phyloP scores from a whole-genome alignment of 2,329 filamentous ascomycete genomes.

The Fusarium hainanense region DNA sequence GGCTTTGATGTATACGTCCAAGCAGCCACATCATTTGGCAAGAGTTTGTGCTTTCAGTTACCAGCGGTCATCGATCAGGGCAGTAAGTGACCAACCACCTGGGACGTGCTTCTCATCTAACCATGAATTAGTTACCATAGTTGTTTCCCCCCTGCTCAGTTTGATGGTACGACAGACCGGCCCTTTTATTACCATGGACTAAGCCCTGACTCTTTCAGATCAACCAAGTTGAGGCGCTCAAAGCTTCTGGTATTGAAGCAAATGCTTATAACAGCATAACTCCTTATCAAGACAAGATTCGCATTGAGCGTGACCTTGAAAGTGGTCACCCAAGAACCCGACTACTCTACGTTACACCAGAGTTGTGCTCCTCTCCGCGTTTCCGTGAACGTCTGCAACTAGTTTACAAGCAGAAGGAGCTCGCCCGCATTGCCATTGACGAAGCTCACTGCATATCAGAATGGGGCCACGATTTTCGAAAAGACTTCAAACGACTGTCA shows the following conservation, averaged over 20 bases:
- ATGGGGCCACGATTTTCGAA: slow-evolving; percentile 98
- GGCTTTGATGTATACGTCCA: slow-evolving; percentile 94
- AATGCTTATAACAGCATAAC: slow-evolving; percentile 90
- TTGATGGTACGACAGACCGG: slow-evolving; percentile 73
- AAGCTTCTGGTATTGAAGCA: slow-evolving; percentile 78
- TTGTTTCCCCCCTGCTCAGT: slow-evolving; percentile 88
- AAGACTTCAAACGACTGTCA: slow-evolving; percentile 84
- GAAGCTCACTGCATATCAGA: slow-evolving; percentile 98
- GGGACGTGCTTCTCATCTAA: slow-evolving; percentile 22
- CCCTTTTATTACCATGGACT: neutral
- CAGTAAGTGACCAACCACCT: slow-evolving; percentile 65
- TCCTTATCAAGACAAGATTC: slow-evolving; percentile 68
- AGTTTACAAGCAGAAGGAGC: slow-evolving; percentile 82
- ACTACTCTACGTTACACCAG: slow-evolving; percentile 92
- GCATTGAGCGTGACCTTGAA: slow-evolving; percentile 82
- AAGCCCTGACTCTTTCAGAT: slow-evolving; percentile 63
- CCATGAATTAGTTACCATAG: slow-evolving; percentile 76
- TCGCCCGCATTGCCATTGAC: slow-evolving; percentile 90
- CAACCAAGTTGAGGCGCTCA: slow-evolving; percentile 89
- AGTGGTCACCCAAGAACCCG: slow-evolving; percentile 87
- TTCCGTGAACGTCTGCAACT: slow-evolving; percentile 81
- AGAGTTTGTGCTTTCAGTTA: slow-evolving; percentile 92
- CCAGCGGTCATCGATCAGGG: slow-evolving; percentile 89
- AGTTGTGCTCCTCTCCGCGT: slow-evolving; percentile 80
- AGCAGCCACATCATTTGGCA: slow-evolving; percentile 90